These are phyloP conservation scores for Yarrowia porcina DNA, from an alignment of 805 yeast species.

Conservation along the genomic window DNA sequence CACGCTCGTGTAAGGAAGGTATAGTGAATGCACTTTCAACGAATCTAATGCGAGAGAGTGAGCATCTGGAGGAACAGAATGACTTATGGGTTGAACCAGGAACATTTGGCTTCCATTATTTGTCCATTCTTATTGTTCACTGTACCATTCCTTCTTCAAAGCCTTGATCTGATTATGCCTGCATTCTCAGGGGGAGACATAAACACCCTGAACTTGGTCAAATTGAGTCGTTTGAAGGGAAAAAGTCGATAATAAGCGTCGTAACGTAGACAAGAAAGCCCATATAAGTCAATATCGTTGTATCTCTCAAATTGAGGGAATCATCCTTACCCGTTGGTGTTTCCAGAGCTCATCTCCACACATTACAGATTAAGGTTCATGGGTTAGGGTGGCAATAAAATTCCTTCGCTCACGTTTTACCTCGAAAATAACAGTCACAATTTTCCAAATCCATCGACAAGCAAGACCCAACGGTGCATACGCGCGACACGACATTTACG, in stretches of 20 bases:
- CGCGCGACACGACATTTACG: constrained; percentile 25
- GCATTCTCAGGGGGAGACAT: neutral
- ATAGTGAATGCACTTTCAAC: too few species aligned
- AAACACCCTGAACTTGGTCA: neutral
- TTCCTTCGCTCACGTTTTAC: constrained; percentile 14
- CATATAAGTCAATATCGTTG: too few species aligned
- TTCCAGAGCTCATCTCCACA: neutral
- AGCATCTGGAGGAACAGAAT: too few species aligned
- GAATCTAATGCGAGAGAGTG: too few species aligned
- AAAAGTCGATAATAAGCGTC: neutral
- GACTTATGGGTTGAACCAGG: too few species aligned
- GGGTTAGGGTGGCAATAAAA: constrained; percentile 3
- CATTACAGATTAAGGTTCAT: neutral
- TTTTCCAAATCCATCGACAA: constrained; percentile 24
- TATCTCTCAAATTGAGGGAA: neutral
- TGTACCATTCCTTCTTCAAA: neutral
- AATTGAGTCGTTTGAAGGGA: neutral
- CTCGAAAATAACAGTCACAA: constrained; percentile 20
- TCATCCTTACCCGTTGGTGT: neutral
- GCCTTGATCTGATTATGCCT: neutral
- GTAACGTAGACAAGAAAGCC: neutral
- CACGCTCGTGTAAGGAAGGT: neutral
- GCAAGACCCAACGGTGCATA: constrained; percentile 23
- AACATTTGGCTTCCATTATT: too few species aligned
- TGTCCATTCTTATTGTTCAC: too few species aligned